These are phyloP conservation scores for Cryptococcus jaspeensis DNA, from an alignment of 1,284 basidiomycete species.

Conservation along the genomic window DNA sequence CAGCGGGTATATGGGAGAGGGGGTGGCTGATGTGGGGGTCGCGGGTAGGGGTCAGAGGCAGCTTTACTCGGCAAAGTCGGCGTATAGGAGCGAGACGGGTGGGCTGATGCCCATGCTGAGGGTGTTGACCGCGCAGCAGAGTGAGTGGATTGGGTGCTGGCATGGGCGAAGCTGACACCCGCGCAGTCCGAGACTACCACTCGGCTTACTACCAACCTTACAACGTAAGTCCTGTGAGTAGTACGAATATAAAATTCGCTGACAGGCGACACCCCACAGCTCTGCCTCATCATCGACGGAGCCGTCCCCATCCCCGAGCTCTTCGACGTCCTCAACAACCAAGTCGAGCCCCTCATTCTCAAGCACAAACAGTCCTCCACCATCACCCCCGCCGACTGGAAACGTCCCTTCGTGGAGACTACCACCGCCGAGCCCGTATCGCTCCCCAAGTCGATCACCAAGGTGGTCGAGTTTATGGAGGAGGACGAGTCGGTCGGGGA, in stretches of 20 bases:
- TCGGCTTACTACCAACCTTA: conserved; percentile 89
- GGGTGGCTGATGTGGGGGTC: conserved; percentile 15
- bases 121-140: conserved; percentile 82
- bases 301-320: conserved; percentile 55
- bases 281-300: conserved; percentile 54
- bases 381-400: conserved; percentile 70
- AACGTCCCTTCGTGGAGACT: conserved; percentile 91
- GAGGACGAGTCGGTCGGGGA: conserved; percentile 95
- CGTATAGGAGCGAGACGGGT: conserved; percentile 94
- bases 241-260: conserved; percentile 51
- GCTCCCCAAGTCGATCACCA: conserved; percentile 59
- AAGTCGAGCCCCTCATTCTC: conserved; percentile 78
- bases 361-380: conserved; percentile 9
- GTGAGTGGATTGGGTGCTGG: conserved; percentile 55
- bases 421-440: conserved; percentile 64
- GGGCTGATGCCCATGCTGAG: conserved; percentile 91
- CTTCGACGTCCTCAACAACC: conserved; percentile 71
- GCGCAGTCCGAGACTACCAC: conserved; percentile 84
- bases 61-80: conserved; percentile 77
- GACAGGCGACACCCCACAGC: conserved; percentile 55
- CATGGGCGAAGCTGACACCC: conserved; percentile 2
- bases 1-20: not conserved
- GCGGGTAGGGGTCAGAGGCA: conserved; percentile 67
- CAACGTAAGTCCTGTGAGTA: conserved; percentile 63
- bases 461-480: conserved; percentile 89